A percentile compares a stretch with the other conserved stretches of the same genome.
These are phyloP conservation scores for Cardiospermum halicacabum DNA, from an alignment of 345 rosid species.

Conservation along the genomic window DNA sequence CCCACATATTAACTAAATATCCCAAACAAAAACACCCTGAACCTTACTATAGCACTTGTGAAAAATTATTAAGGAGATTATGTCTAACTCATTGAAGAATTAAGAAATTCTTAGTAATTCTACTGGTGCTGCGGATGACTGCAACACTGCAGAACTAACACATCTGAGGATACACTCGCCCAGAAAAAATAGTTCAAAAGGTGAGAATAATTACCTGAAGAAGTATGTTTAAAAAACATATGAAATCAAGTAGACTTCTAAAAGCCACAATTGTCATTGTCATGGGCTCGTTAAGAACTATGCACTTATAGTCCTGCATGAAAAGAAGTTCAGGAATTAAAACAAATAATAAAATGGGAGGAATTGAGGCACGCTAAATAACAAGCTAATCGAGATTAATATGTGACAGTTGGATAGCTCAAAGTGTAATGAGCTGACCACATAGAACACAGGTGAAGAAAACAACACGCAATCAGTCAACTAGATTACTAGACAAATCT, in stretches of 20 bases:
- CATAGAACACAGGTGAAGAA: neutral
- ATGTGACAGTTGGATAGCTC: neutral
- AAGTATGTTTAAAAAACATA: constrained; percentile 63
- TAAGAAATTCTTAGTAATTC: neutral
- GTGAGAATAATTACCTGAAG: constrained; percentile 55
- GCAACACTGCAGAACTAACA: neutral
- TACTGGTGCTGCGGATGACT: neutral
- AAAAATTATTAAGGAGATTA: neutral
- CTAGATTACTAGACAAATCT: neutral
- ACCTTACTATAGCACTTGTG: neutral
- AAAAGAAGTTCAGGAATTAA: constrained; percentile 9
- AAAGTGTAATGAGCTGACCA: neutral
- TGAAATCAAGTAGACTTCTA: constrained; percentile 59
- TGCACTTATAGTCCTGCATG: constrained; percentile 54
- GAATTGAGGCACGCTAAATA: neutral
- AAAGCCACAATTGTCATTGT: constrained; percentile 40
- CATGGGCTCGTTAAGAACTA: constrained; percentile 42
- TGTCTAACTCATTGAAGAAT: neutral
- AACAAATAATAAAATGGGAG: neutral
- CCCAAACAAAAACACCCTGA: neutral
- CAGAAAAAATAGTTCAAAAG: neutral
- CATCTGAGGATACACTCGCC: neutral
- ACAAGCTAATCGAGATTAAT: neutral
- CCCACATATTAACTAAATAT: neutral
- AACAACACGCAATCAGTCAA: neutral